Conservation (phyloP, 2,329 filamentous ascomycete genomes). For the Fusarium paranaense region DNA sequence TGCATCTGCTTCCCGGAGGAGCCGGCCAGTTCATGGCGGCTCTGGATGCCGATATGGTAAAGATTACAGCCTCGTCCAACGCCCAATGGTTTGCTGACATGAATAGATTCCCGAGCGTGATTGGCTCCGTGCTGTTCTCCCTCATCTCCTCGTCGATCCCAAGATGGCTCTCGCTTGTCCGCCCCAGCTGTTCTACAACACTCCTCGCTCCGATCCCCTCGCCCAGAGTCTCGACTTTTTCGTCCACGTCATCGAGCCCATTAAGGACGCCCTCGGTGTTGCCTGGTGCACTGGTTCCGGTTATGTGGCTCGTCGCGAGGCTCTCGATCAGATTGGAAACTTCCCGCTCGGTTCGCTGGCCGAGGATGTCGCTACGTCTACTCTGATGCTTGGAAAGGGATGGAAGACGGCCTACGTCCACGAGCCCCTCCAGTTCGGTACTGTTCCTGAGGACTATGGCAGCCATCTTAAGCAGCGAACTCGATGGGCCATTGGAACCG, state of each 20-base stretch:
- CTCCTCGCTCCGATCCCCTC: conserved; percentile 68
- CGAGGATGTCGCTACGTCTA: conserved; percentile 71
- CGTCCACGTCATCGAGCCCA: conserved; percentile 64
- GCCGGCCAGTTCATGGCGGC: conserved; percentile 70
- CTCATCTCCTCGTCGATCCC: conserved; percentile 68
- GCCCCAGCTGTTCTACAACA: conserved; percentile 73
- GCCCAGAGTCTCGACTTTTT: conserved; percentile 69
- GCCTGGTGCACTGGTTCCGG: conserved; percentile 76
- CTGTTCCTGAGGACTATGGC: conserved; percentile 67
- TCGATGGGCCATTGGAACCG: conserved; percentile 66
- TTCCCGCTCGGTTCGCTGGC: conserved; percentile 70
- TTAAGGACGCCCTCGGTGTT: conserved; percentile 63
- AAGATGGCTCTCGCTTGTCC: conserved; percentile 70
- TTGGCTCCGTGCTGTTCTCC: conserved; percentile 70
- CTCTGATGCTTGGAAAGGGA: conserved; percentile 67
- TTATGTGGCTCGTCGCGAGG: conserved; percentile 68
- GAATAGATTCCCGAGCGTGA: conserved; percentile 67
- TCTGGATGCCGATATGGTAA: conserved; percentile 74
- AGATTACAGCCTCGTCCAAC: background rate
- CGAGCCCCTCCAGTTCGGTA: conserved; percentile 70
- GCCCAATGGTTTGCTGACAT: conserved; percentile 15
- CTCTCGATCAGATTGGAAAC: conserved; percentile 70
- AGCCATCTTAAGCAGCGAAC: conserved; percentile 69
- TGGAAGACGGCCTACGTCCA: conserved; percentile 72
- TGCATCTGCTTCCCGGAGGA: conserved; percentile 63